Evolutionary conservation across 2,329 filamentous ascomycete species (phyloP).

Genomic region (Westerdykella ornata): DNA sequence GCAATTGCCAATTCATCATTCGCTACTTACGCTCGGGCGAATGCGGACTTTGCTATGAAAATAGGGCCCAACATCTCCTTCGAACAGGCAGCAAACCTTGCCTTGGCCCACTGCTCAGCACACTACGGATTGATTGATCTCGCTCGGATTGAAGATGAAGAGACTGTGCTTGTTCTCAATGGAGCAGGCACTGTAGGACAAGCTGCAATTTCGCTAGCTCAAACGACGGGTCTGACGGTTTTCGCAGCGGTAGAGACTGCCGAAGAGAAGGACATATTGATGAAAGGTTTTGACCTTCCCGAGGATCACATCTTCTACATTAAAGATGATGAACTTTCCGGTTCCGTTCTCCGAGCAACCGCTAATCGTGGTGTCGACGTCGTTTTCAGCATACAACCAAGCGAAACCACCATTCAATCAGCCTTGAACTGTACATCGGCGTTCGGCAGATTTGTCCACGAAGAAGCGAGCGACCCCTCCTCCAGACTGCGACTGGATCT

Average conservation of each 20-base stretch:
- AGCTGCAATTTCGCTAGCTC: conserved; percentile 22
- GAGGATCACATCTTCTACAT: conserved; percentile 29
- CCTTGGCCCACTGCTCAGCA: conserved; percentile 19
- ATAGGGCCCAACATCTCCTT: conserved; percentile 19
- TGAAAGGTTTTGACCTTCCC: conserved; percentile 14
- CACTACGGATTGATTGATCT: conserved; percentile 25
- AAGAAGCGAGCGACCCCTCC: background rate
- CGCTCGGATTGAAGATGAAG: conserved; percentile 24
- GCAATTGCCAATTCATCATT: conserved; percentile 17
- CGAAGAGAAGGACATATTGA: conserved; percentile 18
- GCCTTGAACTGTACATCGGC: conserved; percentile 43
- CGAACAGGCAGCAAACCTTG: conserved; percentile 18
- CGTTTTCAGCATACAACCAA: conserved; percentile 23
- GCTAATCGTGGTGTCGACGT: conserved; percentile 32
- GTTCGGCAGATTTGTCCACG: conserved; percentile 17
- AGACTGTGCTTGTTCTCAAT: conserved; percentile 28
- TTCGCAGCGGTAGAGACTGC: conserved; percentile 21
- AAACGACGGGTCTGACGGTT: conserved; percentile 16
- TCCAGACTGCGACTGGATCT: conserved; percentile 1
- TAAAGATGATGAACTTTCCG: conserved; percentile 20
- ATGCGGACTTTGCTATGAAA: conserved; percentile 14
- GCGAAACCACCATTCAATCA: conserved; percentile 20
- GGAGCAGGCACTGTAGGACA: conserved; percentile 26
- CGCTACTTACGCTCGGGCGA: conserved; percentile 14
- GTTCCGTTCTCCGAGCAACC: conserved; percentile 20